A percentile compares a stretch with the other conserved stretches of the same genome.
phyloP scores from a whole-genome alignment of 2,329 filamentous ascomycete species.

The Hypoxylon sp. region DNA sequence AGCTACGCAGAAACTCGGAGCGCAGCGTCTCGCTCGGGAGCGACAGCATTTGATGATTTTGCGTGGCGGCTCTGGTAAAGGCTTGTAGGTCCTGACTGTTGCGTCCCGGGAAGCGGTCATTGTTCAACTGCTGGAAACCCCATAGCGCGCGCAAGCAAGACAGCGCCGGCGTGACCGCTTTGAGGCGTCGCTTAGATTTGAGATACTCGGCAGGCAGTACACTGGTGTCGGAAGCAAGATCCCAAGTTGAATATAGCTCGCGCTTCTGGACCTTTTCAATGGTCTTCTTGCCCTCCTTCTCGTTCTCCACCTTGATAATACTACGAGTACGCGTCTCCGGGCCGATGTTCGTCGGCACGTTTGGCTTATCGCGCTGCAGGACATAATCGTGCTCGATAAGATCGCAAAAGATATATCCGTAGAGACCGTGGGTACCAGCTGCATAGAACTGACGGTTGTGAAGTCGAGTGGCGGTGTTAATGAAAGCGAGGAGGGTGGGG shows the following conservation, averaged over 20 bases:
- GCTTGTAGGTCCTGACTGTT: conserved; percentile 73
- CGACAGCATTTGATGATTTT: conserved; percentile 80
- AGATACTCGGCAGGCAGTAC: conserved; percentile 77
- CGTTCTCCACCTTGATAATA: conserved; percentile 77
- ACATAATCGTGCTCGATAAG: conserved; percentile 91
- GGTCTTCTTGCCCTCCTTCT: conserved; percentile 75
- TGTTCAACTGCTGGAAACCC: conserved; percentile 78
- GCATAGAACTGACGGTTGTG: conserved; percentile 88
- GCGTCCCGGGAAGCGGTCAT: conserved; percentile 64
- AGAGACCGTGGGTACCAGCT: conserved; percentile 86
- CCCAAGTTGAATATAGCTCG: conserved; percentile 88
- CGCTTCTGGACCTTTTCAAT: conserved; percentile 91
- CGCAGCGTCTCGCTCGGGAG: conserved; percentile 75
- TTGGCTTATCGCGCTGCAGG: conserved; percentile 85
- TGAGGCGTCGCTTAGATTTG: conserved; percentile 74
- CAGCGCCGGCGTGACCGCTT: conserved; percentile 83
- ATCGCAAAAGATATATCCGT: conserved; percentile 95
- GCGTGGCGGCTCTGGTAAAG: conserved; percentile 82
- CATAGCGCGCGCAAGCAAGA: conserved; percentile 90
- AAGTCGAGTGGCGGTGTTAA: conserved; percentile 88
- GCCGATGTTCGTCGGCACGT: conserved; percentile 70
- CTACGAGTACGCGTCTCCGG: conserved; percentile 82
- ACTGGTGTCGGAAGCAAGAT: conserved; percentile 83
- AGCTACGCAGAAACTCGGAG: conserved; percentile 81
- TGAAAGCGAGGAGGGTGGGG: conserved; percentile 76